Conservation (phyloP, 78 protist genomes). For the Tieghemostelium lacteum region DNA sequence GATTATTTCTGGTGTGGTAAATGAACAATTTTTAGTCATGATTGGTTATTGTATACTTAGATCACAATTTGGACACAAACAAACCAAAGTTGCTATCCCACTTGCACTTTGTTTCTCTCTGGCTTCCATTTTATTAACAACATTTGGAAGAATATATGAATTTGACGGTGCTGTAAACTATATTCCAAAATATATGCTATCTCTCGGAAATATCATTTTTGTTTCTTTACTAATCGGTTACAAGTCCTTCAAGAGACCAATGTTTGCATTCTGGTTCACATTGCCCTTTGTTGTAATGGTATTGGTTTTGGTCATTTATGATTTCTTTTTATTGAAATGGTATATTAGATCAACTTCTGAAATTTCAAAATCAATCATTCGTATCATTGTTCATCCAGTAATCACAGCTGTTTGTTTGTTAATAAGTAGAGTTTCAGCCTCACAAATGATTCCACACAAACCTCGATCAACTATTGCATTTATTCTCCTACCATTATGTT, state of each 20-base stretch:
- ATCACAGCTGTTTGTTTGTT: slow-evolving; percentile 26
- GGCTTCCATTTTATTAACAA: not conserved
- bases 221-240: slow-evolving; percentile 8
- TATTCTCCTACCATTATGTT: slow-evolving; percentile 3
- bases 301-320: slow-evolving; percentile 16
- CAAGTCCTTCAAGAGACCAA: not conserved
- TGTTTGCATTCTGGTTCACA: slow-evolving; percentile 9
- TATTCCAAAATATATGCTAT: slow-evolving; percentile 12
- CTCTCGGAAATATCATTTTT: slow-evolving; percentile 9
- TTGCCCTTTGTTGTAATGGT: slow-evolving; percentile 19
- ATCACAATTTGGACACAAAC: slow-evolving; percentile 39
- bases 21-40: slow-evolving; percentile 15
- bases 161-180: not conserved
- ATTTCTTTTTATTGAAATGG: slow-evolving; percentile 22
- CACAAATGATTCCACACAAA: not conserved
- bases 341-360: slow-evolving; percentile 30
- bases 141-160: not conserved
- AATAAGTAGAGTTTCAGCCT: slow-evolving; percentile 3
- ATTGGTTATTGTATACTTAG: not conserved
- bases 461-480: slow-evolving; percentile 4
- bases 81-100: slow-evolving; percentile 7
- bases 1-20: slow-evolving; percentile 19
- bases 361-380: not conserved
- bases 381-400: slow-evolving; percentile 40
- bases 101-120: not conserved